phyloP scores from a whole-genome alignment of 2,329 filamentous ascomycete genomes.

The Colletotrichum spaethianum region DNA sequence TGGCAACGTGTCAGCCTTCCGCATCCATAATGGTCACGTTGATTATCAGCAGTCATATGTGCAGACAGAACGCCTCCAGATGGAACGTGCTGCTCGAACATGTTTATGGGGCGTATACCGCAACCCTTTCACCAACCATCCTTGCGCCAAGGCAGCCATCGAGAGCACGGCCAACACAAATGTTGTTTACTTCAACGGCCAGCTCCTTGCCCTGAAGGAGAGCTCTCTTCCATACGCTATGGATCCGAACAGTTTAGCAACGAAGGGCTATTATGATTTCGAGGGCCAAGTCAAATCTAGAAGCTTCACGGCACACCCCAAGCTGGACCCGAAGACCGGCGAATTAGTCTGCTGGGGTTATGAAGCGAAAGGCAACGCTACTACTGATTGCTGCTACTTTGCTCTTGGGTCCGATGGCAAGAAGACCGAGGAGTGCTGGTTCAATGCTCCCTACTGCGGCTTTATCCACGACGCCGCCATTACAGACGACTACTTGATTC shows the following conservation, averaged over 20 bases:
- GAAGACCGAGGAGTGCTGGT: no score
- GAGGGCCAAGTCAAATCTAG: no score
- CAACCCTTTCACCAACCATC: conserved; percentile 55
- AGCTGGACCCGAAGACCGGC: conserved; percentile 55
- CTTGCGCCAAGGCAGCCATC: conserved; percentile 49
- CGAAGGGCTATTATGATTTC: no score
- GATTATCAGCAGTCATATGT: conserved; percentile 55
- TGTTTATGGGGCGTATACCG: conserved; percentile 54
- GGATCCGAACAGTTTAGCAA: conserved; percentile 47
- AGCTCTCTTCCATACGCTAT: conserved; percentile 57
- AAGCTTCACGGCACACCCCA: conserved; percentile 57
- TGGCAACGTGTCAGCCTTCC: conserved; percentile 55
- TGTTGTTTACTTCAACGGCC: conserved; percentile 62
- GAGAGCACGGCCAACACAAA: conserved; percentile 64
- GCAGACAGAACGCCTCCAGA: conserved; percentile 55
- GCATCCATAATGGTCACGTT: conserved; percentile 49
- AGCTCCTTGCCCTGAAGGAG: conserved; percentile 64
- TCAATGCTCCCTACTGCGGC: no score
- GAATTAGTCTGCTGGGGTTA: conserved; percentile 58
- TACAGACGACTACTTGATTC: no score
- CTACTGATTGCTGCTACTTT: conserved; percentile 34
- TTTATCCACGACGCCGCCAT: no score
- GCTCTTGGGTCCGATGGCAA: no score
- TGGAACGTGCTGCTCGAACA: conserved; percentile 52
- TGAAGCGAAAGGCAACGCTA: conserved; percentile 52